Conservation (phyloP, 192 early-diverging fungal species). For the Coemansia sp. region DNA sequence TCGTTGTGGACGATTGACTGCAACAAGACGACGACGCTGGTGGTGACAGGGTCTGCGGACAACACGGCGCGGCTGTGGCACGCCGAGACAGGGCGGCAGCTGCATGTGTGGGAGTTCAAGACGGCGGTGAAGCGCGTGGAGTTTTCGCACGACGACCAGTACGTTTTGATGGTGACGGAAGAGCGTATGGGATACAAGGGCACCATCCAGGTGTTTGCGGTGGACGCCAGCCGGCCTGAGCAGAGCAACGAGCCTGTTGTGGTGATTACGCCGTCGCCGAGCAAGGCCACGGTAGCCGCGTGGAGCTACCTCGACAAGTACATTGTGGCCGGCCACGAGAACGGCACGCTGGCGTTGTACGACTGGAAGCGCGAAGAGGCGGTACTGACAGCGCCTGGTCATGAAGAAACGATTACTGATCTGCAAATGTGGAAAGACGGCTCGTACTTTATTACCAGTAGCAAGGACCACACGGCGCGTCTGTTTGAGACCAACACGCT, state of each 20-base stretch:
- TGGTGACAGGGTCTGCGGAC: constrained; percentile 89
- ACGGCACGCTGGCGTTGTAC: constrained; percentile 87
- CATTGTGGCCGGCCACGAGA: constrained; percentile 91
- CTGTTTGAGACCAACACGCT: constrained; percentile 87
- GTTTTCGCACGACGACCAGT: constrained; percentile 87
- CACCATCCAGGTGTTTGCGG: constrained; percentile 79
- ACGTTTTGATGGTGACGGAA: constrained; percentile 92
- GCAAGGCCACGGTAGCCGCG: constrained; percentile 88
- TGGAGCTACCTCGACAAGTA: constrained; percentile 93
- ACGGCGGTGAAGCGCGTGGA: constrained; percentile 89
- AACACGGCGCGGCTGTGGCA: constrained; percentile 91
- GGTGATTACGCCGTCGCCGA: constrained; percentile 68
- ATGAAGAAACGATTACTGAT: constrained; percentile 79
- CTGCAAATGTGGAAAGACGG: constrained; percentile 89
- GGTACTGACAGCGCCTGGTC: constrained; percentile 59
- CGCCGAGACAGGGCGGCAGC: constrained; percentile 84
- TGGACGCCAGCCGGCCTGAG: constrained; percentile 62
- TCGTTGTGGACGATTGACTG: constrained; percentile 94
- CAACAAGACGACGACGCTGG: constrained; percentile 75
- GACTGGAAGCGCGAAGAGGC: constrained; percentile 80
- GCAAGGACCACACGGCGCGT: constrained; percentile 90
- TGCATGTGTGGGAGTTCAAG: constrained; percentile 87
- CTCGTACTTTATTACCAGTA: constrained; percentile 92
- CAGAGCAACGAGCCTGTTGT: constrained; percentile 77
- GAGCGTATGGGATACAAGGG: constrained; percentile 89